A percentile compares a stretch with the other conserved stretches of the same genome.
Conservation (phyloP, 352 stramenopile genomes). For the Globisporangium apiculatum region DNA sequence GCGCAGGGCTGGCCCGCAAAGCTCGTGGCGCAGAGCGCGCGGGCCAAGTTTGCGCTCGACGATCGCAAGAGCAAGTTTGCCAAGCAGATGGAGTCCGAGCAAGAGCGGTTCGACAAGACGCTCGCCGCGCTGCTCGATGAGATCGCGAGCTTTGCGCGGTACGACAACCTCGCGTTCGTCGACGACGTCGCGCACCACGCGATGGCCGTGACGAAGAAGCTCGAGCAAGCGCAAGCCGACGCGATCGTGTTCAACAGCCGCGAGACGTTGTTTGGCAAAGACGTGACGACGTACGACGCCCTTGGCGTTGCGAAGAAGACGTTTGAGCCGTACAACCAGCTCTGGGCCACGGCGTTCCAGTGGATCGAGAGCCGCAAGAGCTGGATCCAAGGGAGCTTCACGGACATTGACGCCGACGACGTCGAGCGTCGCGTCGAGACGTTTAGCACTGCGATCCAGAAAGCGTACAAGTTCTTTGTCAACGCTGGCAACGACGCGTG, state of each 20-base stretch:
- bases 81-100: slow-evolving; percentile 92
- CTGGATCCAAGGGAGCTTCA: slow-evolving; percentile 91
- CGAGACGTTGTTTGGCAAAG: slow-evolving; percentile 86
- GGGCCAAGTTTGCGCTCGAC: slow-evolving; percentile 70
- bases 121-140: slow-evolving; percentile 78
- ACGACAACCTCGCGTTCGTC: slow-evolving; percentile 85
- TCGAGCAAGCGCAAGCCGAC: slow-evolving; percentile 88
- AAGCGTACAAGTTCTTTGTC: slow-evolving; percentile 91
- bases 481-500: slow-evolving; percentile 82
- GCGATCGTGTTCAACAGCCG: slow-evolving; percentile 91
- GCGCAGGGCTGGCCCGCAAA: slow-evolving; percentile 88
- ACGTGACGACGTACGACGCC: slow-evolving; percentile 86
- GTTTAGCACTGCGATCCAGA: slow-evolving; percentile 84
- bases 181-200: slow-evolving; percentile 85
- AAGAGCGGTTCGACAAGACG: slow-evolving; percentile 89
- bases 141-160: slow-evolving; percentile 83
- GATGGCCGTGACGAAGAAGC: slow-evolving; percentile 77
- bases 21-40: slow-evolving; percentile 71
- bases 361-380: slow-evolving; percentile 90
- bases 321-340: slow-evolving; percentile 92
- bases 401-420: slow-evolving; percentile 87
- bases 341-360: slow-evolving; percentile 88
- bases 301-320: slow-evolving; percentile 86
- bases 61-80: slow-evolving; percentile 85
- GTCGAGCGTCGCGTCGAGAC: slow-evolving; percentile 88